Base-by-base conservation (phyloP, 179 eudicot species). In the Actinidia polygama region DNA sequence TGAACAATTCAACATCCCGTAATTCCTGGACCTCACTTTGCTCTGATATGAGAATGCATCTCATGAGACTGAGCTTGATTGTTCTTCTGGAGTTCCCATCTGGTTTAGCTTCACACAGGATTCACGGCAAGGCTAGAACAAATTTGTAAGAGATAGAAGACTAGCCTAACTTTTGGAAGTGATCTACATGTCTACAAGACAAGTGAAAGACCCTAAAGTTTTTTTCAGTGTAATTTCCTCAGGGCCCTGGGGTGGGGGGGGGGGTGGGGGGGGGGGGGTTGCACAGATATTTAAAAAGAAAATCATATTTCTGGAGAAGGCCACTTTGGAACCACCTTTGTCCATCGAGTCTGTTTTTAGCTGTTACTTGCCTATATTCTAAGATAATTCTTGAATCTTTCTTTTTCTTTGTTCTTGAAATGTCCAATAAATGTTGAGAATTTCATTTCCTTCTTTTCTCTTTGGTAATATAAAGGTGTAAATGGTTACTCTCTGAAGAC, bases 401-500 rank as follows among this genome's bases (percentile, higher is more conserved):
- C 21, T 66, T 80, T 19, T 59, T 30, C 58, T 62, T 23, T n/a
- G 18, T 10, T 54, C 19, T 19, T 76, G 53, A 4, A 26, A 36
- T 76, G 15, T 76, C 21, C 50, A 57, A 24, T 75, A 16, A 26
- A 30, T 30, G 36, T 30, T 30, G 36, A 30, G 36, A 30, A 30
- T 30, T 30, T 30, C 36, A 30, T 30, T 30, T 30, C 36, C 36
- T 30, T 30, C 36, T 30, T 30, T 30, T 30, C 19, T 75, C 9
- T 66, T 61, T 46, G 51, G 46, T 80, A 70, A 82, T 68, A 50
- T 74, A 46, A 83, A 97, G 99, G 99, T 68, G 83, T 95, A 58
- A 97, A 97, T 88, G 99, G 99, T 58, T 97, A 98, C 87, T 97
- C 99, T 74, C 85, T 97, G 77, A 97, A 92, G 91, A 93, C 91